Conservation (phyloP, 2,329 filamentous ascomycete genomes). For the Ceratocystis destructans region DNA sequence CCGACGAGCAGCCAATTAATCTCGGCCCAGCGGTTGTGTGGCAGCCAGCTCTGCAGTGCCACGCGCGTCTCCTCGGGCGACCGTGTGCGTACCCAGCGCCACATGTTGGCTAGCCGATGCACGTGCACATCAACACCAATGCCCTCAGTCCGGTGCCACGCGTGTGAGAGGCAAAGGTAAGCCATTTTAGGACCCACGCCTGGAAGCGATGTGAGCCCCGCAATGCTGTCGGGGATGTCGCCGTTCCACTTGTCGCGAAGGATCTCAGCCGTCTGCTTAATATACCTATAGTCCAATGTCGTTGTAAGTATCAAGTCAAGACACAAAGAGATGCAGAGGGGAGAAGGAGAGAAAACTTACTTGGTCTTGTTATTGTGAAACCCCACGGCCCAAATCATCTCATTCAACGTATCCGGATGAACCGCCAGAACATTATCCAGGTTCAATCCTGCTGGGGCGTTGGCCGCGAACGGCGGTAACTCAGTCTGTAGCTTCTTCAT, state of each 20-base stretch:
- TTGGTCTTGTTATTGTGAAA: constrained; percentile 94
- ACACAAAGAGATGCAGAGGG: not conserved
- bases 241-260: constrained; percentile 54
- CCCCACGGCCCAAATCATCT: constrained; percentile 69
- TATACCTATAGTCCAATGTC: constrained; percentile 31
- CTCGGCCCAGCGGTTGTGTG: constrained; percentile 73
- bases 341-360: constrained; percentile 29
- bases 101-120: constrained; percentile 84
- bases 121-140: constrained; percentile 94
- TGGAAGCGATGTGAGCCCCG: constrained; percentile 61
- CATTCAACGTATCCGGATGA: constrained; percentile 49
- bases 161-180: constrained; percentile 70
- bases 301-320: not conserved
- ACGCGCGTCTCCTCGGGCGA: constrained; percentile 69
- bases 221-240: constrained; percentile 69
- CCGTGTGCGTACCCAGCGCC: constrained; percentile 77
- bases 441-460: constrained; percentile 44
- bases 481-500: constrained; percentile 68
- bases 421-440: constrained; percentile 66
- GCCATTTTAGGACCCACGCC: constrained; percentile 95
- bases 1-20: constrained; percentile 85
- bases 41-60: constrained; percentile 69
- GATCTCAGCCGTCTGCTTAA: constrained; percentile 61
- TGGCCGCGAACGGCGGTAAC: constrained; percentile 40
- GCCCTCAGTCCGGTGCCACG: constrained; percentile 49